phyloP scores from a whole-genome alignment of 2,329 filamentous ascomycete genomes.

The Fusarium torulosum region DNA sequence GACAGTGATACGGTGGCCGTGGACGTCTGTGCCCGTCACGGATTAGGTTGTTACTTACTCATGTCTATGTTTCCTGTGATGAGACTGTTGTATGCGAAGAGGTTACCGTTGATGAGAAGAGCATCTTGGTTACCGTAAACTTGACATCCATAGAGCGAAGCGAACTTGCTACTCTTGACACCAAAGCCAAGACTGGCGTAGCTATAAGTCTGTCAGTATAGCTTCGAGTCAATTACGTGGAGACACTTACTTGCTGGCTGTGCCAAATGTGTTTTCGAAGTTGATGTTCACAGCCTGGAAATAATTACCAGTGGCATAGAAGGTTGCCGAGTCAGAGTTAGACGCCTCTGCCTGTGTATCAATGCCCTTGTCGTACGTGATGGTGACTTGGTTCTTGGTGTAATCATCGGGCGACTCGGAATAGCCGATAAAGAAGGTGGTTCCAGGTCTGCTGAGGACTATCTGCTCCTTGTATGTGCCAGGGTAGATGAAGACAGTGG shows the following conservation, averaged over 20 bases:
- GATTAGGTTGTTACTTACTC: conserved; percentile 33
- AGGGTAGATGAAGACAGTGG: conserved; percentile 45
- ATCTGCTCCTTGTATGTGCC: conserved; percentile 44
- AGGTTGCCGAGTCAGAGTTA: conserved; percentile 45
- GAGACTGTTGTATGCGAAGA: conserved; percentile 60
- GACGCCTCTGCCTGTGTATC: conserved; percentile 42
- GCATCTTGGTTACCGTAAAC: conserved; percentile 65
- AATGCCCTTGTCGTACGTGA: conserved; percentile 42
- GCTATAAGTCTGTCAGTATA: conserved; percentile 43
- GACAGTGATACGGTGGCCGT: not conserved
- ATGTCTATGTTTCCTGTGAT: conserved; percentile 64
- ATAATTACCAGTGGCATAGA: conserved; percentile 44
- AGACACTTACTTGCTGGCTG: conserved; percentile 33
- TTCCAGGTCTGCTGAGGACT: conserved; percentile 30
- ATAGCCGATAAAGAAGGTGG: conserved; percentile 41
- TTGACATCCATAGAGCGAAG: conserved; percentile 57
- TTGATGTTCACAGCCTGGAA: conserved; percentile 47
- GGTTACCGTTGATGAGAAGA: conserved; percentile 60
- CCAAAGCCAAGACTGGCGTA: conserved; percentile 61
- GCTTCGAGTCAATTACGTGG: rapidly evolving
- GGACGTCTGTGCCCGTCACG: too few species aligned
- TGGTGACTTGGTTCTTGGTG: conserved; percentile 40
- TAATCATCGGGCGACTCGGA: conserved; percentile 45
- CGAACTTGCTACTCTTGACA: conserved; percentile 53
- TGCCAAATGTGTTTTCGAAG: conserved; percentile 43